These are phyloP conservation scores for Orychophragmus violaceus DNA, from an alignment of 345 rosid genomes.

Conservation along the genomic window DNA sequence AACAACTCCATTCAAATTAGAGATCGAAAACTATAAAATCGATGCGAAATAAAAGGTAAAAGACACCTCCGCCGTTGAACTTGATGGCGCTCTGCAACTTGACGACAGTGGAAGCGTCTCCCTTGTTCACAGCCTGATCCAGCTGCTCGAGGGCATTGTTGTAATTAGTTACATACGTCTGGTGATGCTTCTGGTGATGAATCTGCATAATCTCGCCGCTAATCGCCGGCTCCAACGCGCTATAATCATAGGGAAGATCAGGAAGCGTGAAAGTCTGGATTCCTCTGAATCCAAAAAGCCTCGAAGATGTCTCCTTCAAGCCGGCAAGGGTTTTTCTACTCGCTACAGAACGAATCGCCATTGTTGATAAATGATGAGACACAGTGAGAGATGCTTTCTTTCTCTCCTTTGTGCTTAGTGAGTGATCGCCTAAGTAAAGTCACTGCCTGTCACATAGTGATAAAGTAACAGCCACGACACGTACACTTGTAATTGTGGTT, in stretches of 20 bases:
- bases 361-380: slow-evolving; percentile 8
- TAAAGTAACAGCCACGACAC: not conserved
- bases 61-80: slow-evolving; percentile 88
- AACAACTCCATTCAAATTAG: not conserved
- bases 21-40: not conserved
- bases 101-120: slow-evolving; percentile 59
- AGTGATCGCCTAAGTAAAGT: not conserved
- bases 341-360: slow-evolving; percentile 62
- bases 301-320: slow-evolving; percentile 22
- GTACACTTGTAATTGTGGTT: not conserved
- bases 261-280: slow-evolving; percentile 70
- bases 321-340: slow-evolving; percentile 38
- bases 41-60: not conserved
- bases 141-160: slow-evolving; percentile 87
- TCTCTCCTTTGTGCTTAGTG: not conserved
- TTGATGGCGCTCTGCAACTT: slow-evolving; percentile 86
- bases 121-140: slow-evolving; percentile 54
- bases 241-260: slow-evolving; percentile 84
- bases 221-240: slow-evolving; percentile 89
- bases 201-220: slow-evolving; percentile 94
- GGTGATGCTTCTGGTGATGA: slow-evolving; percentile 98
- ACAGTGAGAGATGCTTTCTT: not conserved
- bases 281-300: slow-evolving; percentile 3
- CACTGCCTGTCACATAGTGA: not conserved
- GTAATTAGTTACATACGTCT: slow-evolving; percentile 79